Evolutionary conservation across 495 filamentous ascomycete genomes (phyloP).

Genomic region (Opeltia flavorubescens): DNA sequence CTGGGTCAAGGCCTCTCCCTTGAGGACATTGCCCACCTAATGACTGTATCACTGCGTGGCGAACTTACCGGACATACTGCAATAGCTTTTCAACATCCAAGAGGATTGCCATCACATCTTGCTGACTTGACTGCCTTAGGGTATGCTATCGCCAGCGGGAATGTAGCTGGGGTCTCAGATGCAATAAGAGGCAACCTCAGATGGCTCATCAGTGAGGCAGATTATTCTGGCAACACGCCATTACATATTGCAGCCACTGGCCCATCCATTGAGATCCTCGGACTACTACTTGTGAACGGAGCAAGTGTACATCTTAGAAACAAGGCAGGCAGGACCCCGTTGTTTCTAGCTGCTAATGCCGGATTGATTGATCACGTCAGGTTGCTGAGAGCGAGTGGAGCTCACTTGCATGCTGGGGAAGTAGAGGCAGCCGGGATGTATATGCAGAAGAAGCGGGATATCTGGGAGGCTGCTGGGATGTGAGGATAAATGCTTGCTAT

Average conservation of each 20-base stretch:
- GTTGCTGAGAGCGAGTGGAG: constrained; percentile 55
- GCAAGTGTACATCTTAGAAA: constrained; percentile 83
- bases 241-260: constrained; percentile 52
- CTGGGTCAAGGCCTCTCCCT: constrained; percentile 54
- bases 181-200: constrained; percentile 52
- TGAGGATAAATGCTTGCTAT: neutral
- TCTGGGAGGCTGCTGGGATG: constrained; percentile 35
- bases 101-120: constrained; percentile 32
- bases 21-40: constrained; percentile 49
- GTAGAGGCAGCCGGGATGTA: constrained; percentile 34
- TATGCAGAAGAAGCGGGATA: constrained; percentile 27
- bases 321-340: constrained; percentile 62
- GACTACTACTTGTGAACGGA: constrained; percentile 58
- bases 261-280: constrained; percentile 46
- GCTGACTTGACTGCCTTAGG: constrained; percentile 55
- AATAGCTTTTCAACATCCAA: constrained; percentile 57
- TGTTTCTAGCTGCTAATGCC: constrained; percentile 59
- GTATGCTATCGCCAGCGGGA: constrained; percentile 66
- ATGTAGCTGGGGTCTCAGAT: constrained; percentile 45
- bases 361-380: constrained; percentile 46
- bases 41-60: constrained; percentile 66
- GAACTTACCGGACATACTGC: constrained; percentile 68
- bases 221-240: constrained; percentile 88
- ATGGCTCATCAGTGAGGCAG: constrained; percentile 59
- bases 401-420: constrained; percentile 54